A percentile compares a stretch with the other conserved stretches of the same genome.
Conservation (phyloP, 805 yeast species). For the Clavispora fructus region DNA sequence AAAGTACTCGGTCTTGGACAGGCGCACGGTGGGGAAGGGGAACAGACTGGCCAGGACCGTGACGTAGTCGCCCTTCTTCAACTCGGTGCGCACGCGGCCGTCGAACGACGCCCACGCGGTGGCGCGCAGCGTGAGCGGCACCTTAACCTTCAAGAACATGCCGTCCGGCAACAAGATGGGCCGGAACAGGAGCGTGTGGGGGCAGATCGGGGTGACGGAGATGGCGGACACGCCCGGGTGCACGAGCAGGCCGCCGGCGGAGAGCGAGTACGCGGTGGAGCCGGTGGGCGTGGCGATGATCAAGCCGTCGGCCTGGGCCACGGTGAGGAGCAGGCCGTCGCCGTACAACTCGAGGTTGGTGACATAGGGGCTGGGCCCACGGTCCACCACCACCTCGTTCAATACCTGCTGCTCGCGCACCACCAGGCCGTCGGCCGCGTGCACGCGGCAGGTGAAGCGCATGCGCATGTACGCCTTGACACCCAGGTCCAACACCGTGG, state of each 20-base stretch:
- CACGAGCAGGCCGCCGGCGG: slow-evolving; percentile 93
- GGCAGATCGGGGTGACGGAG: slow-evolving; percentile 92
- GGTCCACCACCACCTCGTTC: slow-evolving; percentile 84
- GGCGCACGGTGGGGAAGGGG: slow-evolving; percentile 89
- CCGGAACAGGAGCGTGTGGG: slow-evolving; percentile 88
- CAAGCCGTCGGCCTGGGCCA: slow-evolving; percentile 91
- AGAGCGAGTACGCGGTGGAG: slow-evolving; percentile 89
- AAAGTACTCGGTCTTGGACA: slow-evolving; percentile 69
- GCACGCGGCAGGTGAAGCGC: slow-evolving; percentile 81
- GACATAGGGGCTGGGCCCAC: slow-evolving; percentile 92
- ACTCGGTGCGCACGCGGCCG: slow-evolving; percentile 82
- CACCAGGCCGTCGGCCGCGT: slow-evolving; percentile 45
- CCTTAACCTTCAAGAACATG: slow-evolving; percentile 77
- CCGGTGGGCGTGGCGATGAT: slow-evolving; percentile 95
- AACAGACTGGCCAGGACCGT: slow-evolving; percentile 80
- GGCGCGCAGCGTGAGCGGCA: slow-evolving; percentile 71
- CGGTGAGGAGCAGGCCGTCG: slow-evolving; percentile 76
- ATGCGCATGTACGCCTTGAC: slow-evolving; percentile 73
- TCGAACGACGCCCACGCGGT: slow-evolving; percentile 98
- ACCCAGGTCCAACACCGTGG: slow-evolving; percentile 59
- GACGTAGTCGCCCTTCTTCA: slow-evolving; percentile 78
- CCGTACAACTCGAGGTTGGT: slow-evolving; percentile 88
- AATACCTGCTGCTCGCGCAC: slow-evolving; percentile 70
- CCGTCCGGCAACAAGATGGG: slow-evolving; percentile 92
- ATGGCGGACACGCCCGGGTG: slow-evolving; percentile 93